Base-by-base conservation (phyloP, 371 early-diverging fungal species). In the Basidiobolus heterosporus region DNA sequence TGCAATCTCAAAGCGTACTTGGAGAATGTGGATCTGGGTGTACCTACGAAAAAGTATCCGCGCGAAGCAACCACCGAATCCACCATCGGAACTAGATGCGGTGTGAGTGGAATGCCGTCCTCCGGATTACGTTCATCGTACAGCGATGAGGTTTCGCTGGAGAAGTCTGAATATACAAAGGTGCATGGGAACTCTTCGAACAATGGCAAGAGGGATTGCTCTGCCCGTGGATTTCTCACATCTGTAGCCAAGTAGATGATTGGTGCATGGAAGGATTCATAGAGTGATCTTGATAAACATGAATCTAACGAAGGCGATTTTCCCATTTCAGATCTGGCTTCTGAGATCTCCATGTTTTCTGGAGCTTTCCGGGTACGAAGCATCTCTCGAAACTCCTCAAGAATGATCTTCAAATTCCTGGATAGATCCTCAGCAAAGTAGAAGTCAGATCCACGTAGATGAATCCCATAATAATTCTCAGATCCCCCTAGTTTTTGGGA, bases 231-330 rank as follows among this genome's bases (percentile, higher is more conserved):
- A 23, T 20, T 15, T 13, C 30, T 15, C 20, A 13, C 13, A 48
- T 48, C 42, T 17, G 42, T 48, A 2, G 48, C 41, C 18, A 48
- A 17, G 23, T 48, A 48, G 41, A 48, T 39, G 14, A 48, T 35
- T 9, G 48, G 48, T 30, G 30, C 3, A 30, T 9, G 30, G 5
- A 30, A 9, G 5, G n/a, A n/a, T n/a, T n/a, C n/a, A n/a, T n/a
- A n/a, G n/a, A 3, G 30, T 3, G 30, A 30, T 30, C 30, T 30
- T 9, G 30, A 5, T 9, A 30, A 30, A 9, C 30, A 30, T 3
- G 30, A 30, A 5, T 30, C 30, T 9, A 30, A 9, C 9, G 30
- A 30, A 9, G 3, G 30, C 30, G 30, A 30, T 9, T 30, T 3
- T 5, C 30, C 30, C 30, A 30, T 30, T 30, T 30, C 30, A 9